These are phyloP conservation scores for Aristolochia contorta DNA, from an alignment of 164 flowering plant species.

Conservation along the genomic window DNA sequence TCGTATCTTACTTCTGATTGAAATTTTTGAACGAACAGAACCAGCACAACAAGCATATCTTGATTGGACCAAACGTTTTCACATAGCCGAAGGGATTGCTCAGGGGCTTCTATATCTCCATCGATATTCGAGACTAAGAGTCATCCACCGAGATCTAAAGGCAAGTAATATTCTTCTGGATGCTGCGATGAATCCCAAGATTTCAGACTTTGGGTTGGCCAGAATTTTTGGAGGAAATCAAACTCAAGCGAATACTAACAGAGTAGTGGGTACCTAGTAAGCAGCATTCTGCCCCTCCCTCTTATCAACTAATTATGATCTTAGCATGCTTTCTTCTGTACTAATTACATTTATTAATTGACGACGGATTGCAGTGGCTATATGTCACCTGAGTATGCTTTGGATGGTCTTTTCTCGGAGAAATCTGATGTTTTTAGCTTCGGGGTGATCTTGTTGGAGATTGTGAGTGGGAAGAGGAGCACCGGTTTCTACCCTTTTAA, in stretches of 20 bases:
- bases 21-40: slow-evolving; percentile 16
- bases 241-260: slow-evolving; percentile 13
- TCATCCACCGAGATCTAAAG: slow-evolving; percentile 55
- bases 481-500: slow-evolving; percentile 18
- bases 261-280: slow-evolving; percentile 35
- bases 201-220: slow-evolving; percentile 51
- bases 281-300: slow-evolving; percentile 3
- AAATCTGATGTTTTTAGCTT: slow-evolving; percentile 11
- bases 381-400: slow-evolving; percentile 11
- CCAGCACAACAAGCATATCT: slow-evolving; percentile 1
- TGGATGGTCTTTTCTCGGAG: slow-evolving; percentile 6
- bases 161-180: slow-evolving; percentile 48
- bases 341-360: background rate
- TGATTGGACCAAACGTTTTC: slow-evolving; percentile 23
- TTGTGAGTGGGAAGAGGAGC: slow-evolving; percentile 10
- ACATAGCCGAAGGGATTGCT: slow-evolving; percentile 32
- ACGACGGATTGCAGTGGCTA: slow-evolving; percentile 7
- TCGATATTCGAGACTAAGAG: slow-evolving; percentile 37
- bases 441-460: slow-evolving; percentile 8
- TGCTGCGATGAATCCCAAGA: slow-evolving; percentile 31
- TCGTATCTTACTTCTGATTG: background rate
- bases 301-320: too few relatives aligned
- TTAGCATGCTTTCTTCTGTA: too few relatives aligned
- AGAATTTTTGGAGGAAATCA: slow-evolving; percentile 28
- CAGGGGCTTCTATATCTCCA: slow-evolving; percentile 59